Base-by-base conservation (phyloP, 805 yeast species). In the baker's yeast (Saccharomyces cerevisiae) region DNA sequence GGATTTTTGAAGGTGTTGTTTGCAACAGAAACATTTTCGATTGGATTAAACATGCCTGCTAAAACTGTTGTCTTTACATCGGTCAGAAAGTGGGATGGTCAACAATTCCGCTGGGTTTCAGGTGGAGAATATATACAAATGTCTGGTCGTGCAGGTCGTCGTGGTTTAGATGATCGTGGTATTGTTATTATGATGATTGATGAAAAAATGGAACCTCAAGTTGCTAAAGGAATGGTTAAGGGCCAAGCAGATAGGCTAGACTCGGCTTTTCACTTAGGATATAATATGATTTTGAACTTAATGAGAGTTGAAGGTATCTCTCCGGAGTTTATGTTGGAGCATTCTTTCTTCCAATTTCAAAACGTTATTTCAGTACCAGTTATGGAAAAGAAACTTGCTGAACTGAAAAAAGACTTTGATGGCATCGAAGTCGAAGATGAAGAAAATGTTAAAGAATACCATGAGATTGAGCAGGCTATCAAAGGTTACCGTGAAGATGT, bases 81-180 rank as follows among this genome's bases (percentile, higher is more conserved):
- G 32, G 99, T 94, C 22, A 83, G 99, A 68, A 94, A 94, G 70
- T 94, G 97, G 96, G 99, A 94, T 74, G 99, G 99, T 63, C 83
- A 82, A 58, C 96, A 92, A 21, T 90, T 92, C 78, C 84, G 99
- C 73, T 94, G 99, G 99, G 97, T 94, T 31, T 88, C 96, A 54
- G 99, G 99, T 56, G 99, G 99, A 76, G 99, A 94, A 74, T 94
- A 94, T 73, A 94, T 94, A 67, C 99, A 94, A 75, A 94, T 94
- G 99, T 89, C 97, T 48, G 99, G 99, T 61, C 84, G 99, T 73
- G 99, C 99, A 24, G 99, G 99, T 63, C 91, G 99, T 78, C 88
- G 99, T 79, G 99, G 99, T 67, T 80, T 94, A 63, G 99, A 94
- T 79, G 99, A 94, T 70, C 86, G 99, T 70, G 99, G 99, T 74